phyloP scores from a whole-genome alignment of 192 early-diverging fungal species.

The Mortierella hygrophila region DNA sequence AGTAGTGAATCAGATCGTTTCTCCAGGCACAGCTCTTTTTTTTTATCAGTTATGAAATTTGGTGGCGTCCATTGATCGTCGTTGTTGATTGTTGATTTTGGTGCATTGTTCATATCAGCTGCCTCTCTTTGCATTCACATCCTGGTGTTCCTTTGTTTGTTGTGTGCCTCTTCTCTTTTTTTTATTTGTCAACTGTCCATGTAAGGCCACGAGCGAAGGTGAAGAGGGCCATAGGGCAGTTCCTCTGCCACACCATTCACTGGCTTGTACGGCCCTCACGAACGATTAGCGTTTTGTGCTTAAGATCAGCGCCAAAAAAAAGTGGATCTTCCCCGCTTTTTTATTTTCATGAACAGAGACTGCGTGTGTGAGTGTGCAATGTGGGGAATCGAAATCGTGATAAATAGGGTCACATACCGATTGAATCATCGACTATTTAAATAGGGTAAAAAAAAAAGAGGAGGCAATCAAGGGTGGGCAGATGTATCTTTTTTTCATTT shows the following conservation, averaged over 20 bases:
- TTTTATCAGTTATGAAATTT: background rate
- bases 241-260: background rate
- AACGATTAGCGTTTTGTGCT: slow-evolving; percentile 1
- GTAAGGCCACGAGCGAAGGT: background rate
- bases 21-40: slow-evolving; percentile 4
- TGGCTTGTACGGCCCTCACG: background rate
- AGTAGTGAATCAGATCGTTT: background rate
- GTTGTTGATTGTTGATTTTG: background rate
- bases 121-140: background rate
- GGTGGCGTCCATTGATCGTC: background rate
- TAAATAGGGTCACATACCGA: background rate
- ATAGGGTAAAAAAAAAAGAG: background rate
- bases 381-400: background rate
- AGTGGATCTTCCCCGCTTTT: slow-evolving; percentile 28
- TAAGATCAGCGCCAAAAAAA: background rate
- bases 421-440: background rate
- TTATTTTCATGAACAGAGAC: background rate
- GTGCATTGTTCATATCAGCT: no score
- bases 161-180: background rate
- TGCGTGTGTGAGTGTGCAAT: background rate
- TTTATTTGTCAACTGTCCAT: background rate
- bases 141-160: background rate
- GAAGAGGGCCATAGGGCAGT: background rate
- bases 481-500: background rate
- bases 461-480: background rate